A percentile compares a stretch with the other conserved stretches of the same genome.
phyloP scores from a whole-genome alignment of 2,329 filamentous ascomycete genomes.

The Aspergillus tubingensis region DNA sequence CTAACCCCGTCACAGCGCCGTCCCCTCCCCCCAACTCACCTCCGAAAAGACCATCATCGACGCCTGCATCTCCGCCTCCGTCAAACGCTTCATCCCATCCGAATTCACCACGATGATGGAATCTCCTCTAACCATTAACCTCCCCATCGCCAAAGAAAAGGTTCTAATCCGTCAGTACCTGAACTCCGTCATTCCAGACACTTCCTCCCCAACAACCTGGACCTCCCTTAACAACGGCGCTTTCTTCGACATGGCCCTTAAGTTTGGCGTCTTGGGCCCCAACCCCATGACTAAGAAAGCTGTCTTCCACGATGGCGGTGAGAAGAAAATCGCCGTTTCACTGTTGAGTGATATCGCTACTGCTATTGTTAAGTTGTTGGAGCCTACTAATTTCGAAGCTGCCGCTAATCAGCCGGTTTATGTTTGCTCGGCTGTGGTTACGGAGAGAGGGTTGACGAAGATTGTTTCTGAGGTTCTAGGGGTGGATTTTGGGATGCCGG shows the following conservation, averaged over 20 bases:
- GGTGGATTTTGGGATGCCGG: neutral
- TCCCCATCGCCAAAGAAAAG: constrained; percentile 15
- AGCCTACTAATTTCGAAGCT: neutral
- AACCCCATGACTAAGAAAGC: neutral
- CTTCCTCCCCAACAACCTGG: neutral
- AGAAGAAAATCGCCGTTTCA: neutral
- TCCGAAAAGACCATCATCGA: constrained; percentile 16
- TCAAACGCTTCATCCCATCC: constrained; percentile 49
- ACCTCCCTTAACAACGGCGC: constrained; percentile 13
- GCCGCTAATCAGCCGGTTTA: neutral
- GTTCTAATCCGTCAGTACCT: constrained; percentile 20
- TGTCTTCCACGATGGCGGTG: neutral
- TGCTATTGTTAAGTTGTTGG: neutral
- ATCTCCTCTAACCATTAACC: constrained; percentile 1
- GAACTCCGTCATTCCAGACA: neutral
- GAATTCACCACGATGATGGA: constrained; percentile 33
- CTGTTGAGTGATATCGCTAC: neutral
- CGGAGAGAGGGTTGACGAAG: neutral
- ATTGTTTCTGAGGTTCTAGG: neutral
- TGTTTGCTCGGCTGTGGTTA: neutral
- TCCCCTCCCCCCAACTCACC: neutral
- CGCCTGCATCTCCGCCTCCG: constrained; percentile 46
- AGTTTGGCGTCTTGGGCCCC: neutral
- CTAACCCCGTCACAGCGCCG: neutral
- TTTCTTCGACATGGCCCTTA: constrained; percentile 11